These are phyloP conservation scores for Lepraria neglecta DNA, from an alignment of 495 filamentous ascomycete genomes.

Conservation along the genomic window DNA sequence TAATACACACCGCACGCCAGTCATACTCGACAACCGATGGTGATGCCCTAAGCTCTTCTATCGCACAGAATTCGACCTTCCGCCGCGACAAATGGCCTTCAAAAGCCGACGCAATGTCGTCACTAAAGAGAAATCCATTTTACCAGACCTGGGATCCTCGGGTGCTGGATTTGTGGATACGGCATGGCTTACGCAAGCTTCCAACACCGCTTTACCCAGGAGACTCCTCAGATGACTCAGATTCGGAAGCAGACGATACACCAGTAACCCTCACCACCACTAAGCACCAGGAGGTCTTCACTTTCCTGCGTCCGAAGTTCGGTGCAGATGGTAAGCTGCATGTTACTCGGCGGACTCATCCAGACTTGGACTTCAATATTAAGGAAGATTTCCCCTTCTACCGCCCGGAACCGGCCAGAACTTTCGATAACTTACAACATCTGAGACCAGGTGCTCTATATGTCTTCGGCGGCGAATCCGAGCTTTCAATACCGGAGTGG, in stretches of 20 bases:
- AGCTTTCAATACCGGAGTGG: conserved; percentile 51
- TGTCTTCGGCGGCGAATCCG: conserved; percentile 63
- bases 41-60: conserved; percentile 20
- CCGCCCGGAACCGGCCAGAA: conserved; percentile 59
- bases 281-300: conserved; percentile 58
- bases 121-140: conserved; percentile 57
- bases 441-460: conserved; percentile 78
- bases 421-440: conserved; percentile 57
- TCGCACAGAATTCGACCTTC: conserved; percentile 51
- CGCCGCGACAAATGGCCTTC: conserved; percentile 69
- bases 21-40: neutral
- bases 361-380: conserved; percentile 40
- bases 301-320: conserved; percentile 52
- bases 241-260: neutral
- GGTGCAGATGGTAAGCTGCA: conserved; percentile 32
- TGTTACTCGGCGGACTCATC: conserved; percentile 41
- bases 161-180: conserved; percentile 58
- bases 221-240: neutral
- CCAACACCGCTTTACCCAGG: conserved; percentile 35
- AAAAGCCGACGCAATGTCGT: conserved; percentile 51
- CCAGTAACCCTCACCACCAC: conserved; percentile 54
- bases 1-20: conserved; percentile 44
- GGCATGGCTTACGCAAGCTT: conserved; percentile 55
- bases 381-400: conserved; percentile 59
- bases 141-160: conserved; percentile 71